These are phyloP conservation scores for Globisporangium emineosum DNA, from an alignment of 352 stramenopile species.

Conservation along the genomic window DNA sequence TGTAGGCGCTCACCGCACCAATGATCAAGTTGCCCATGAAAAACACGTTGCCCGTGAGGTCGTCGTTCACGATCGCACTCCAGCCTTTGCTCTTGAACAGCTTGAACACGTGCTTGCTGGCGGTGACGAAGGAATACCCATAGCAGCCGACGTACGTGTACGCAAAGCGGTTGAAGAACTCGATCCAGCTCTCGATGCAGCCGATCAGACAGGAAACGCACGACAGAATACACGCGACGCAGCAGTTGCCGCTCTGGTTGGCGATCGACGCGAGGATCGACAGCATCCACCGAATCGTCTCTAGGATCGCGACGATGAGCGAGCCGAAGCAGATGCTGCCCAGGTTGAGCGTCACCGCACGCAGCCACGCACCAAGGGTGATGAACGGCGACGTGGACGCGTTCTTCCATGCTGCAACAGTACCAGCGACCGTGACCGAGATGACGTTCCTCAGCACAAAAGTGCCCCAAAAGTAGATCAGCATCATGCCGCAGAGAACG, in stretches of 20 bases:
- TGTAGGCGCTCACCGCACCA: slow-evolving; percentile 60
- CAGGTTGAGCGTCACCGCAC: slow-evolving; percentile 86
- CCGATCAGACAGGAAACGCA: slow-evolving; percentile 75
- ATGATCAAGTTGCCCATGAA: slow-evolving; percentile 81
- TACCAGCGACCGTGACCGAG: slow-evolving; percentile 85
- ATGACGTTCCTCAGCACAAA: slow-evolving; percentile 89
- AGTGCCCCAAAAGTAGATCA: slow-evolving; percentile 93
- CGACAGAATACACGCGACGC: slow-evolving; percentile 57
- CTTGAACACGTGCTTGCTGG: slow-evolving; percentile 74
- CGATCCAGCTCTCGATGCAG: slow-evolving; percentile 79
- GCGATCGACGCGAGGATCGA: slow-evolving; percentile 62
- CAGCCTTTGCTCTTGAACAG: slow-evolving; percentile 80
- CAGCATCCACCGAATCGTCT: slow-evolving; percentile 70
- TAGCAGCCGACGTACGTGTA: slow-evolving; percentile 88
- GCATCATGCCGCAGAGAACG: slow-evolving; percentile 82
- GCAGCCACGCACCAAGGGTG: slow-evolving; percentile 69
- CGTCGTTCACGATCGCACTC: slow-evolving; percentile 88
- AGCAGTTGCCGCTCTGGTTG: slow-evolving; percentile 69
- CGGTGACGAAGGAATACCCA: slow-evolving; percentile 80
- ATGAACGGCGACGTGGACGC: slow-evolving; percentile 69
- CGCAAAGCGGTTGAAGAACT: slow-evolving; percentile 91
- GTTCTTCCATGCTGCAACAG: slow-evolving; percentile 89
- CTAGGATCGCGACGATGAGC: slow-evolving; percentile 89
- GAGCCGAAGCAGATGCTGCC: slow-evolving; percentile 93
- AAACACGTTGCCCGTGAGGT: slow-evolving; percentile 84